Base-by-base conservation (phyloP, 2,329 filamentous ascomycete species). In the Fusarium nodosum region DNA sequence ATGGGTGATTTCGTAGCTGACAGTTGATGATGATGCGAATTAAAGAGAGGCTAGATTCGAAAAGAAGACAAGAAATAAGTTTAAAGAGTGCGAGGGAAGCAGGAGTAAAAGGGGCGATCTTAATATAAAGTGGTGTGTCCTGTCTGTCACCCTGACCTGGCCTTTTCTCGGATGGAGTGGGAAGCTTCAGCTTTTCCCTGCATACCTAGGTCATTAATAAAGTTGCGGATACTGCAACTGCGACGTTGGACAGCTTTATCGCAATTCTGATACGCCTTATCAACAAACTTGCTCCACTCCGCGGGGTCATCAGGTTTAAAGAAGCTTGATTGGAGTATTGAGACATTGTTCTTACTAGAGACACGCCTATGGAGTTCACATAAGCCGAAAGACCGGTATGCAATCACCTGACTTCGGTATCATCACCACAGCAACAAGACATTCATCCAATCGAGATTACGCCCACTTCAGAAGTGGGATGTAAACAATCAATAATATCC, bases 201-300 rank as follows among this genome's bases (percentile, higher is more conserved):
- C 38, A 64, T 55, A 30, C 26, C 26, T 28, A 30, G 28, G 28
- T 30, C n/a, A 41, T 52, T 64, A 31, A 47, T 64, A 26, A 42
- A 64, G 46, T 64, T 60, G 18, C 47, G 12, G 30, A 33, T 33
- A 26, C 47, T 36, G 48, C 12, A 60, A 54, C 51, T 60, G 57
- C 57, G 50, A 67, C 68, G 45, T 54, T 60, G 51, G 57, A 73
- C 58, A 64, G 60, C 68, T 71, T 72, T 72, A 74, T 74, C 72
- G 60, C 61, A 44, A 50, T 62, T 56, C 51, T 53, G 26, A 47
- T 53, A 54, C 48, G 60, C 47, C 60, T 66, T 66, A 63, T 75
- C 68, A 66, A 41, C 63, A 15, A 26, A 46, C 6, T 56, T 64
- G 56, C 73, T 46, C 73, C 73, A 48, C 39, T 26, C 22, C 67